Percentiles rank a stretch among this genome's conserved stretches.
Conservation (phyloP, 257 asterid species). For the Rhazya stricta region DNA sequence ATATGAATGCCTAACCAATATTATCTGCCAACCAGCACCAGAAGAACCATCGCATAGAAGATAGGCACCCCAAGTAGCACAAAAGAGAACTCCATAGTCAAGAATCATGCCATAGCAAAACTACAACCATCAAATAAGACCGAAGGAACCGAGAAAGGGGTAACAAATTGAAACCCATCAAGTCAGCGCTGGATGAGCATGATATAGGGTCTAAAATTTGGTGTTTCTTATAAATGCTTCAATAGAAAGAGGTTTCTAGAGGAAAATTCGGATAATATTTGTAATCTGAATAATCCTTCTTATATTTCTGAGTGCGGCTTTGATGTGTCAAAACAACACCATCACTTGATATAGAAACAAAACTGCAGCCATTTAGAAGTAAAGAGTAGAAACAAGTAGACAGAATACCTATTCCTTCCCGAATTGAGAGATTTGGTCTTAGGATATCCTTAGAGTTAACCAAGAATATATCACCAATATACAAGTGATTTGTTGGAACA, state of each 20-base stretch:
- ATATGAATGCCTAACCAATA: background rate
- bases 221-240: background rate
- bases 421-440: conserved; percentile 75
- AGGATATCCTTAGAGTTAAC: conserved; percentile 70
- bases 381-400: background rate
- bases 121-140: background rate
- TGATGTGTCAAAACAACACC: background rate
- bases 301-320: background rate
- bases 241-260: background rate
- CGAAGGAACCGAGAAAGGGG: background rate
- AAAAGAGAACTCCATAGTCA: background rate
- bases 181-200: background rate
- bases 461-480: conserved; percentile 72
- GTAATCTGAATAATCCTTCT: background rate
- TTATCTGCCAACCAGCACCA: background rate
- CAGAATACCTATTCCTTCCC: conserved; percentile 82
- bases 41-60: background rate
- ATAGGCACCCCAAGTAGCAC: background rate
- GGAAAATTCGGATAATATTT: background rate
- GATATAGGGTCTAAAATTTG: background rate
- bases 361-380: background rate
- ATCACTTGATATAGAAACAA: background rate
- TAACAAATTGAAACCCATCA: no score
- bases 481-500: conserved; percentile 87
- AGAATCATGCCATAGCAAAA: background rate